A percentile compares a stretch with the other conserved stretches of the same genome.
phyloP scores from a whole-genome alignment of 208 protist genomes.

The Entamoeba invadens region DNA sequence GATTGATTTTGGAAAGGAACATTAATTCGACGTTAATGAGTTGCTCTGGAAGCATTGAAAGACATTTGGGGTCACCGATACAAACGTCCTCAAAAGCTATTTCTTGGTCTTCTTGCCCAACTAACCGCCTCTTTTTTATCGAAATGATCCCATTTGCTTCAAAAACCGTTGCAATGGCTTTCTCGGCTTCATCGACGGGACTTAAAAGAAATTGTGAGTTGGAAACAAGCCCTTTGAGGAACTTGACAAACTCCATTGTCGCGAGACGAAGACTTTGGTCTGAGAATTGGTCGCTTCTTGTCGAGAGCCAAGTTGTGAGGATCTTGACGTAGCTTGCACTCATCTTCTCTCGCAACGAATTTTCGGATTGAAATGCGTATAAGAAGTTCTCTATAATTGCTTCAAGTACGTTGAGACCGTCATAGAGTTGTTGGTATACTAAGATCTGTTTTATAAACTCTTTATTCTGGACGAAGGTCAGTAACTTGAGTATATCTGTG shows the following conservation, averaged over 20 bases:
- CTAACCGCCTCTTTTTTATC: background rate
- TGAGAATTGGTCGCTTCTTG: background rate
- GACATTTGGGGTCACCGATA: background rate
- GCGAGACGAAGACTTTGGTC: background rate
- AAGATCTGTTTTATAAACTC: background rate
- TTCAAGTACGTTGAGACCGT: background rate
- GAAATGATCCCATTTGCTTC: background rate
- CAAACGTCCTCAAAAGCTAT: background rate
- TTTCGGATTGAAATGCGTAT: background rate
- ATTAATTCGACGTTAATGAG: background rate
- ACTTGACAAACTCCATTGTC: background rate
- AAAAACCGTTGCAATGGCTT: background rate
- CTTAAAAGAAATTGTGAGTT: background rate
- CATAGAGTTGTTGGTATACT: background rate
- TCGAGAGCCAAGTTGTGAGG: background rate
- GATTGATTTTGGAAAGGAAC: background rate
- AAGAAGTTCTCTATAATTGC: background rate
- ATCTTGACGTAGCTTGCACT: background rate
- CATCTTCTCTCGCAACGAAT: background rate
- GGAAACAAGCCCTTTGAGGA: background rate
- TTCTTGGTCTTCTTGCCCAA: too few species aligned
- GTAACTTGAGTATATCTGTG: background rate
- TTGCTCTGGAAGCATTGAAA: background rate
- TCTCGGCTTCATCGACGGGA: background rate
- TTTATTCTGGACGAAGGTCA: background rate